Base-by-base conservation (phyloP, 2,329 filamentous ascomycete species). In the Cladosporium sp. region DNA sequence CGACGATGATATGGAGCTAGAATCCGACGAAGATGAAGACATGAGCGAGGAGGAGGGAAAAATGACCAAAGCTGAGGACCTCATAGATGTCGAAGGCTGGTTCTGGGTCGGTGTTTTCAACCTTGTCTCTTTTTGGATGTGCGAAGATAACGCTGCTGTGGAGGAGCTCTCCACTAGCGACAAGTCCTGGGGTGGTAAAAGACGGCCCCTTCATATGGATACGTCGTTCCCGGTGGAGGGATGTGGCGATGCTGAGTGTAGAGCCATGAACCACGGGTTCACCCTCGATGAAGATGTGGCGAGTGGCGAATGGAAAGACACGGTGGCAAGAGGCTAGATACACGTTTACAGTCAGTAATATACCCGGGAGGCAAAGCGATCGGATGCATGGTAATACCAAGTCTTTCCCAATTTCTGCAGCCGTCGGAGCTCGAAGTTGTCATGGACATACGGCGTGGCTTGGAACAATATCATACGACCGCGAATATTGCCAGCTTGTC, bases 81-180 rank as follows among this genome's bases (percentile, higher is more conserved):
- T 31, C 26, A 53, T 53, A 53, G 28, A 29, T 33, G 4, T 18
- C 28, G 50, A 53, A 53, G 50, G 37, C 40, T 60, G 37, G 37
- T 60, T 23, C 57, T 60, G 40, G 57, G 50, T 46, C 3, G 14
- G 37, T 33, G 57, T 33, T 60, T 60, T 33, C 2, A 5, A 60
- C 18, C 57, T 50, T 8, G 57, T 60, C 8, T 46, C 35, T n/a
- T 60, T 49, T 49, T 49, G 40, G 28, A 14, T 60, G 23, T 31
- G 40, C 57, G 37, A 49, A 50, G 57, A 60, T 16, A 60, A 60
- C 40, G 57, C 57, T 60, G 37, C 57, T 4, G 37, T 33, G 6
- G 57, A 60, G 37, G 57, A 60, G 40, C 57, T 49, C 40, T 60
- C 26, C 18, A 46, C 28, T 31, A 46, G 23, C 18, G 57, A 49